phyloP scores from a whole-genome alignment of 1,284 basidiomycete genomes.

The Cryptococcus deneoformans region DNA sequence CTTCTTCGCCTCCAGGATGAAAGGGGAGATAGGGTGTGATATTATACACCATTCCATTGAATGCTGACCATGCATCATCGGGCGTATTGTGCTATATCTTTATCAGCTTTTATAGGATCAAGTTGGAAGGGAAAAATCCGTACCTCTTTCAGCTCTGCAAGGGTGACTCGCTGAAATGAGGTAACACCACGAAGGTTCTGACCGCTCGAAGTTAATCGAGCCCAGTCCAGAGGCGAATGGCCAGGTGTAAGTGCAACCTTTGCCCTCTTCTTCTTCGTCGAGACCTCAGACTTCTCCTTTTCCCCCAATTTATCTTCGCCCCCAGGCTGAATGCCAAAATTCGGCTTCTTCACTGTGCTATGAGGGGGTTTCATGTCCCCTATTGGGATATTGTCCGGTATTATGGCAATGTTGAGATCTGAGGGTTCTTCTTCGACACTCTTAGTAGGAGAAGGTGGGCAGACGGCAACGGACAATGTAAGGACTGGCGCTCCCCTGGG shows the following conservation, averaged over 20 bases:
- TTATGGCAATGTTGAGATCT: slow-evolving; percentile 44
- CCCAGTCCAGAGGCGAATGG: slow-evolving; percentile 93
- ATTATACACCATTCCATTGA: slow-evolving; percentile 95
- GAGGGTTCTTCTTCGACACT: slow-evolving; percentile 44
- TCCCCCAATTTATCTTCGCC: slow-evolving; percentile 22
- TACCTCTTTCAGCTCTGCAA: slow-evolving; percentile 79
- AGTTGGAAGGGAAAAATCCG: slow-evolving; percentile 43
- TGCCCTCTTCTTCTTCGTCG: slow-evolving; percentile 56
- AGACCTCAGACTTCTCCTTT: slow-evolving; percentile 54
- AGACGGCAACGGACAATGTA: slow-evolving; percentile 43
- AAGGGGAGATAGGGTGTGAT: slow-evolving; percentile 88
- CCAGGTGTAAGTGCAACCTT: slow-evolving; percentile 92
- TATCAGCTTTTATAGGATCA: slow-evolving; percentile 3
- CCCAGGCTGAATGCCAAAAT: slow-evolving; percentile 40
- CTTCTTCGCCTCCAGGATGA: slow-evolving; percentile 91
- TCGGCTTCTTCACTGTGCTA: slow-evolving; percentile 34
- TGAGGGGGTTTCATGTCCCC: slow-evolving; percentile 44
- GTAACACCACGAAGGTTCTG: slow-evolving; percentile 64
- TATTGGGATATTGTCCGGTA: slow-evolving; percentile 35
- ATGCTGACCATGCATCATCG: slow-evolving; percentile 91
- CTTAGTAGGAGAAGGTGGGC: slow-evolving; percentile 58
- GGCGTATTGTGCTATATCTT: slow-evolving; percentile 45
- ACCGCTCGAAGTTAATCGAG: slow-evolving; percentile 74
- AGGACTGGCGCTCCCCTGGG: slow-evolving; percentile 16
- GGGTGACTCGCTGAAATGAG: slow-evolving; percentile 63